Conservation (phyloP, 306 rosid species). For the Rosa persica region DNA sequence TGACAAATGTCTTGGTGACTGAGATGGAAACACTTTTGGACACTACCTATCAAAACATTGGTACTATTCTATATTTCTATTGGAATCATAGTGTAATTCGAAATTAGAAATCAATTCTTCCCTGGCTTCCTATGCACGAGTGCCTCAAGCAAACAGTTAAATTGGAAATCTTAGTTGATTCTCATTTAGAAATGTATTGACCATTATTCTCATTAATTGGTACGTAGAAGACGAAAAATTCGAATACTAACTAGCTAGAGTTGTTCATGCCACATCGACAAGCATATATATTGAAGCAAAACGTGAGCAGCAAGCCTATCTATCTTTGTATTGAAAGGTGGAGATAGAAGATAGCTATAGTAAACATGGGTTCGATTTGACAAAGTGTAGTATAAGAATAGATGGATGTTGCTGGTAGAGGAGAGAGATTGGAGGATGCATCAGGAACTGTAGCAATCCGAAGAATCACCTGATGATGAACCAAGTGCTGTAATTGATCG, state of each 20-base stretch:
- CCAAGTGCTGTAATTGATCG: not conserved
- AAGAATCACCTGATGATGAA: conserved; percentile 5
- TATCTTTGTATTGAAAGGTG: not conserved
- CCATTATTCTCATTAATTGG: not conserved
- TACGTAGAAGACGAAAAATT: not conserved
- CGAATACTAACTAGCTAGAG: not conserved
- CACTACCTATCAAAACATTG: not conserved
- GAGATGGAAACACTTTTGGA: not conserved
- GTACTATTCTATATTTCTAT: not conserved
- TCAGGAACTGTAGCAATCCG: not conserved
- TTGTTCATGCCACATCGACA: not conserved
- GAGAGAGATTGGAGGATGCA: not conserved
- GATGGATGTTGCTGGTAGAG: not conserved
- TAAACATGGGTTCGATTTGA: not conserved
- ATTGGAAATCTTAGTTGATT: not conserved
- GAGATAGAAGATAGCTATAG: not conserved
- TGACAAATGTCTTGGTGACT: not conserved
- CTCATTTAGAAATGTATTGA: not conserved
- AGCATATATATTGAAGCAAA: not conserved
- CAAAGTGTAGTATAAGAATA: not conserved
- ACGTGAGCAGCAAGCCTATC: not conserved
- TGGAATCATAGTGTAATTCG: not conserved
- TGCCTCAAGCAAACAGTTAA: not conserved
- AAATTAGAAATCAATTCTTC: not conserved
- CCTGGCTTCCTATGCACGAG: not conserved